phyloP scores from a whole-genome alignment of 2,329 filamentous ascomycete species.

The Colletotrichum destructivum region DNA sequence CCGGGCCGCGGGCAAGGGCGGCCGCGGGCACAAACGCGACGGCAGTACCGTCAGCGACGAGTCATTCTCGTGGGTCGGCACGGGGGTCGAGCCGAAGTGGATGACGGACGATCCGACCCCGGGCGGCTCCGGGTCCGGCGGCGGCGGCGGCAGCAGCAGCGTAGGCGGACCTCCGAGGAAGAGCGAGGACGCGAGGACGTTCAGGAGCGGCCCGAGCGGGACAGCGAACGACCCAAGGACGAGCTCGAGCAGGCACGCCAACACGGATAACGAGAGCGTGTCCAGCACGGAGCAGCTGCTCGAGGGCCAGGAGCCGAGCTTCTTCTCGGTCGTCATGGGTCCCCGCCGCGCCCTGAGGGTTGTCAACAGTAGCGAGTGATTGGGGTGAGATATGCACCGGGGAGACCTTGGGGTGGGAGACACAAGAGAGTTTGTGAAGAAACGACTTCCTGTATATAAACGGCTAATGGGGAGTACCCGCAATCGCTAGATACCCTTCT shows the following conservation, averaged over 20 bases:
- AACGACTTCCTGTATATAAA: slow-evolving; percentile 23
- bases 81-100: slow-evolving; percentile 51
- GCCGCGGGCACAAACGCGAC: slow-evolving; percentile 43
- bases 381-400: not conserved
- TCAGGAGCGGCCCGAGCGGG: slow-evolving; percentile 32
- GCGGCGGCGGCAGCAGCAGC: slow-evolving; percentile 44
- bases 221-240: slow-evolving; percentile 40
- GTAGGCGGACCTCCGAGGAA: slow-evolving; percentile 43
- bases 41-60: slow-evolving; percentile 44
- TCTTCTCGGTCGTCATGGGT: slow-evolving; percentile 79
- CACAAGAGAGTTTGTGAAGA: slow-evolving; percentile 16
- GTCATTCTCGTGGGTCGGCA: slow-evolving; percentile 53
- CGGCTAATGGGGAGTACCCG: not conserved
- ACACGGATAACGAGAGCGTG: slow-evolving; percentile 47
- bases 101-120: slow-evolving; percentile 46
- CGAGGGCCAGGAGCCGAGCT: slow-evolving; percentile 76
- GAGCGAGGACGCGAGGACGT: slow-evolving; percentile 42
- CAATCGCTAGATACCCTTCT: slow-evolving; percentile 41
- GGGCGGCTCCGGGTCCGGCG: slow-evolving; percentile 38
- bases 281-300: slow-evolving; percentile 70
- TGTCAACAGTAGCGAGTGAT: slow-evolving; percentile 67
- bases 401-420: not conserved
- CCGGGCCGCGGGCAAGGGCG: slow-evolving; percentile 32
- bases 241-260: slow-evolving; percentile 44
- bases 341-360: slow-evolving; percentile 78